Conservation (phyloP, 2,329 filamentous ascomycete genomes). For the Stemphylium vesicarium region DNA sequence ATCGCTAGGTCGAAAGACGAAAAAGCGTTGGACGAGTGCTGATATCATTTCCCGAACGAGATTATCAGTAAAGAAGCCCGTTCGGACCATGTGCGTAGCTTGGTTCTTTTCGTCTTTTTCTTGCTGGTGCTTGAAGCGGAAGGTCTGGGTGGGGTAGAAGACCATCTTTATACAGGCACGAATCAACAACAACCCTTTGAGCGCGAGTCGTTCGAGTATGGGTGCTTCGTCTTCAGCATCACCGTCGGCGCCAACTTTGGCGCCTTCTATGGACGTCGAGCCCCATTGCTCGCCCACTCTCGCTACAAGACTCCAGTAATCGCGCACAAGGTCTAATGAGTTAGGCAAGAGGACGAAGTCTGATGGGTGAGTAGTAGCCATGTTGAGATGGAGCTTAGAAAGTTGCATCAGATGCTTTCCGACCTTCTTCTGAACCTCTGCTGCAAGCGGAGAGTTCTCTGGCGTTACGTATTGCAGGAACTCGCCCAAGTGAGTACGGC, state of each 20-base stretch:
- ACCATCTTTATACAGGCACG: constrained; percentile 85
- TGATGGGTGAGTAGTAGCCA: constrained; percentile 78
- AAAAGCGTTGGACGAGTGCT: constrained; percentile 82
- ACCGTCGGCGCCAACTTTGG: constrained; percentile 55
- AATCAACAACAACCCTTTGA: constrained; percentile 83
- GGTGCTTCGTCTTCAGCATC: constrained; percentile 58
- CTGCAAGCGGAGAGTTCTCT: constrained; percentile 58
- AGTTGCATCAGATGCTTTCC: constrained; percentile 89
- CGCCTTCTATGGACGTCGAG: constrained; percentile 52
- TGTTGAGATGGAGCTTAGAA: constrained; percentile 87
- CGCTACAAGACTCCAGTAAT: constrained; percentile 84
- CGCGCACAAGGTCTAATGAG: constrained; percentile 75
- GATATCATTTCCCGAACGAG: constrained; percentile 84
- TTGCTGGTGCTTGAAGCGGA: constrained; percentile 79
- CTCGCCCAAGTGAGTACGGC: constrained; percentile 75
- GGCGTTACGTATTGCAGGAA: constrained; percentile 70
- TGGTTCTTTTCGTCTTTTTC: constrained; percentile 77
- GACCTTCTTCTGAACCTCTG: constrained; percentile 65
- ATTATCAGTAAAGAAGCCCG: constrained; percentile 74
- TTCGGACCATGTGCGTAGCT: constrained; percentile 73
- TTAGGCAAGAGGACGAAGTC: constrained; percentile 84
- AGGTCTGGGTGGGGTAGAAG: constrained; percentile 78
- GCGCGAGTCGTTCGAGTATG: constrained; percentile 76
- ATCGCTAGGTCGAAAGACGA: constrained; percentile 84
- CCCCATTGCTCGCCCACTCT: constrained; percentile 78